Conservation (phyloP, 2,329 filamentous ascomycete genomes). For the Rhynchosporium secalis region DNA sequence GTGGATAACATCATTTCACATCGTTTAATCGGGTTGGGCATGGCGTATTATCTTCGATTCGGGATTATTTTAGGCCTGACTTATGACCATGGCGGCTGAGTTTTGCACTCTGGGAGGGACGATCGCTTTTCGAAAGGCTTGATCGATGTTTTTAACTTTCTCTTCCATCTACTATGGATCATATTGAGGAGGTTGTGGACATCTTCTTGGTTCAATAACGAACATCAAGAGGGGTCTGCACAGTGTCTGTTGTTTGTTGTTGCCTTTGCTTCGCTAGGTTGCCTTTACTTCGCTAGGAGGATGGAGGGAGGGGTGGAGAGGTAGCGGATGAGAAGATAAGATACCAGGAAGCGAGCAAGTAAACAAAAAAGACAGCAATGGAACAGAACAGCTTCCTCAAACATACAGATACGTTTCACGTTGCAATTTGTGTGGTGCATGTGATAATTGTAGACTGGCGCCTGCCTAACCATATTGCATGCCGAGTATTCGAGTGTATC, state of each 20-base stretch:
- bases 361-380: not conserved
- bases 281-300: not conserved
- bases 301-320: not conserved
- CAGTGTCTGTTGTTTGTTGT: no score
- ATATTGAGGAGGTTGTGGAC: no score
- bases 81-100: not conserved
- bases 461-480: no score
- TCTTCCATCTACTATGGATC: not conserved
- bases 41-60: constrained; percentile 1
- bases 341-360: not conserved
- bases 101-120: not conserved
- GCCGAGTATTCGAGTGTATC: no score
- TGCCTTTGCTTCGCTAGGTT: no score
- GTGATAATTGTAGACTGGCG: no score
- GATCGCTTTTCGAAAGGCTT: constrained; percentile 10
- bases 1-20: not conserved
- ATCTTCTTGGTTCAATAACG: no score
- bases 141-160: not conserved
- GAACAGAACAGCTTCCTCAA: not conserved
- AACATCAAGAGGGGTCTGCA: no score
- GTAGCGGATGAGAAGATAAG: not conserved
- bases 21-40: not conserved
- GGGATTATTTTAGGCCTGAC: constrained; percentile 8
- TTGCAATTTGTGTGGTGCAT: not conserved
- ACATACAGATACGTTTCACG: not conserved